phyloP scores from a whole-genome alignment of 768 basidiomycete genomes.

The Kwoniella shandongensis region DNA sequence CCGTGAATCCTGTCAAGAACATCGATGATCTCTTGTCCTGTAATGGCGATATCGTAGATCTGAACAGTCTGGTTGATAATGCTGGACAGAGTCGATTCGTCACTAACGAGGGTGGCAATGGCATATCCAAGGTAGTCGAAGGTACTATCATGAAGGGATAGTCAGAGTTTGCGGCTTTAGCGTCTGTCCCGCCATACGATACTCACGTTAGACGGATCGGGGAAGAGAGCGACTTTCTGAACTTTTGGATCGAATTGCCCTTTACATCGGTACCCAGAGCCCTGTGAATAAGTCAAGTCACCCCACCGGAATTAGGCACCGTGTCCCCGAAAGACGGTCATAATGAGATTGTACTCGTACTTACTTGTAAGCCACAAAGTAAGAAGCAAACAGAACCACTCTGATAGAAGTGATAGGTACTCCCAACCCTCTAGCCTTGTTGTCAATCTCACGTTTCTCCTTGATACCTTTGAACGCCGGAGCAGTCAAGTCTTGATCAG shows the following conservation, averaged over 20 bases:
- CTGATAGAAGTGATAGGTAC: conserved; percentile 15
- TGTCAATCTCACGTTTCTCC: conserved; percentile 9
- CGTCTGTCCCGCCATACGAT: no score
- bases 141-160: not conserved
- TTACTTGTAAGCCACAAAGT: conserved; percentile 14
- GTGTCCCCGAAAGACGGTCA: not conserved
- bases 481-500: conserved; percentile 7
- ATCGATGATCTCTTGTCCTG: conserved; percentile 14
- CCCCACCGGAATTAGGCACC: no score
- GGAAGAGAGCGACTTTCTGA: conserved; percentile 2
- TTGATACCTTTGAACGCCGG: conserved; percentile 1
- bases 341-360: conserved; percentile 1
- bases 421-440: not conserved
- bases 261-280: conserved; percentile 16
- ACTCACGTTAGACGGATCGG: conserved; percentile 16
- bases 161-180: no score
- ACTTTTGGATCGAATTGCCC: conserved; percentile 13
- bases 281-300: not conserved
- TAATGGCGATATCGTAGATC: conserved; percentile 7
- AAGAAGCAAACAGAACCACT: conserved; percentile 8
- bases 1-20: conserved; percentile 16
- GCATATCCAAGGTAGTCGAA: conserved; percentile 8
- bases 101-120: not conserved
- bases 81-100: not conserved
- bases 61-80: conserved; percentile 5